A percentile compares a stretch with the other conserved stretches of the same genome.
Evolutionary conservation across 139 green algal genomes (phyloP).

Genomic region (Trebouxia sp.): DNA sequence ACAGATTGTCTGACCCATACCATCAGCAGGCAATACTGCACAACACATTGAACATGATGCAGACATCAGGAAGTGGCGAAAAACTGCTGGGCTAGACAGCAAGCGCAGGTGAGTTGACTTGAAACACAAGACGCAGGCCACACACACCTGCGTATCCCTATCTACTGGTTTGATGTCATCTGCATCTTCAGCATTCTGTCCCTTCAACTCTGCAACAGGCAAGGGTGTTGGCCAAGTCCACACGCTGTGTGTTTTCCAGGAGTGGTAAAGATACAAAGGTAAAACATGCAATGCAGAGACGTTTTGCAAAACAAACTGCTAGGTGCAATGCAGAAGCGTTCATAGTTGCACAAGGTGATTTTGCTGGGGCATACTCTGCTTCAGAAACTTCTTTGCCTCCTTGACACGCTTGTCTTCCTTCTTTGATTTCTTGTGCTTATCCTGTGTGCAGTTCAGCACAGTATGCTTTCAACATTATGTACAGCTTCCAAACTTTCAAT

Average conservation of each 20-base stretch:
- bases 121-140: too few relatives aligned
- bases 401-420: constrained; percentile 39
- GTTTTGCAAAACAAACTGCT: not conserved
- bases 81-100: not conserved
- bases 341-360: not conserved
- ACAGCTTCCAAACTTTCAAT: too few relatives aligned
- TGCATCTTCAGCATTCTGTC: not conserved
- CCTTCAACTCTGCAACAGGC: not conserved
- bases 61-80: not conserved
- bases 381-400: constrained; percentile 50
- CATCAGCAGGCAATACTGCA: not conserved
- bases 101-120: too few relatives aligned
- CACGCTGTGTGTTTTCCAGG: not conserved
- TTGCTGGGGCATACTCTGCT: constrained; percentile 36
- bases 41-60: not conserved
- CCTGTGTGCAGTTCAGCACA: not conserved
- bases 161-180: not conserved
- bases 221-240: not conserved
- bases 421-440: constrained; percentile 41
- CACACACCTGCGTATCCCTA: not conserved
- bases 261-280: not conserved
- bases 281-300: not conserved
- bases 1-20: not conserved
- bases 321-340: too few relatives aligned
- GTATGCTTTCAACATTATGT: too few relatives aligned